Base-by-base conservation (phyloP, 2,329 filamentous ascomycete genomes). In the Colletotrichum viniferum region DNA sequence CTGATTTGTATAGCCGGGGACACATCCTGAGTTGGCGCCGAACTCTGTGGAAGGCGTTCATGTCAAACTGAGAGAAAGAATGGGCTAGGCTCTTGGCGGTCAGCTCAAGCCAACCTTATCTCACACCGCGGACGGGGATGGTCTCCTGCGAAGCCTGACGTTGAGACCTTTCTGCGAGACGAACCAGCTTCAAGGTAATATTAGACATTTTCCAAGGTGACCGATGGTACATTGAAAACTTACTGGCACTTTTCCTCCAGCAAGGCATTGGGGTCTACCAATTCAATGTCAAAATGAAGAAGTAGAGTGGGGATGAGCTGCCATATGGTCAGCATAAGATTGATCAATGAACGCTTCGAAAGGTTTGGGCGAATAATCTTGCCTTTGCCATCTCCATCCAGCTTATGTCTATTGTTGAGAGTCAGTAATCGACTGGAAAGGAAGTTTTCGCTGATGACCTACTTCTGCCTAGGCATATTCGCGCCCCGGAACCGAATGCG, bases 321-420 rank as follows among this genome's bases (percentile, higher is more conserved):
- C 26, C 4, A 38, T 2, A 28, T 4, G 10, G 68, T 64, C 28
- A 61, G 28, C 26, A 60, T 1, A 28, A 26, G 3, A 28, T 28
- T 12, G 9, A 12, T 28, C 12, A n/a, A 4, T 24, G 3, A 7
- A 3, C 18, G 12, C 21, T 10, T 2, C 0, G 6, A 36, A n/a
- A 0, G 3, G n/a, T 28, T 7, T 55, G 55, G 26, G 5, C 4
- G 9, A 6, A n/a, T 3, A n/a, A n/a, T 30, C n/a, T 26, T 30
- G 4, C 21, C 62, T 77, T 77, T 9, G 67, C 14, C 69, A 77
- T 76, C 28, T 76, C 69, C 73, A 77, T 77, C 56, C 70, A 66
- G 14, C 73, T 77, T 3, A 76, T 77, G 13, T 76, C 70, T 69
- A 56, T 36, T 6, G 26, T 14, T 3, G 8, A n/a, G 18, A 4